Evolutionary conservation across 2,329 filamentous ascomycete species (phyloP), one percentile per base, ranked within the genome.

Genomic region (Ophiostoma ips): DNA sequence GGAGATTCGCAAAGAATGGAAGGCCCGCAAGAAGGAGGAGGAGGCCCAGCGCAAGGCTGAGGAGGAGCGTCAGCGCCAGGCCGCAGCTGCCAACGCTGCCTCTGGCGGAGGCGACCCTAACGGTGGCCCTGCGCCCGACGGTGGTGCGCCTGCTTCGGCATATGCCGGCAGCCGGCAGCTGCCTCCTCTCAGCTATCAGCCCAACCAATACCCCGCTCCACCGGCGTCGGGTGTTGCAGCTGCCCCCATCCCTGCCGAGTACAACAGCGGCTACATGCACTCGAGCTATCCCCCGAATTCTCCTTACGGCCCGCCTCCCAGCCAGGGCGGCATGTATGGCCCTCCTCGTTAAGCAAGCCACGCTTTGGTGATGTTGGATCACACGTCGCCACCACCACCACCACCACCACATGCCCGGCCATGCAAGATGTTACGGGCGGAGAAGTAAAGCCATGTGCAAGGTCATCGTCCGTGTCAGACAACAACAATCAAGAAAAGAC

Each of bases 11-110:
- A 96, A 96, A 64, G 90, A 96, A 63, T 98, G 92, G 92, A 98
- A 96, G 71, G 86, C 87, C 36, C 87, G 92, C 62, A 96, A 96
- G 79, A 98, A 98, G 86, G 92, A 96, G 65, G 90, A 96, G 60
- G 90, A 96, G 57, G 83, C 83, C 48, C 76, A 80, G 59, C 85
- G 89, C 62, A 95, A 95, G 72, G 84, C 84, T 12, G 87, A 89
- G 10, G 90, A 96, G 56, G 89, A 95, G 62, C 84, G 89, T 51
- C 81, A 81, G 65, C 76, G 73, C 15, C 66, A 71, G 46, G 64
- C 64, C 8, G 63, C 63, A 1, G 64, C 63, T 0, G 77, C 77
- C 21, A 76, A 77, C 30, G 81, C 75, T 6, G 72, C 73, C 31
- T 56, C 63, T 0, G 71, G 76, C 57, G 63, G 72, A 58, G 70